These are phyloP conservation scores for Biscogniauxia sp. DNA, from an alignment of 2,329 filamentous ascomycete species.

Conservation along the genomic window DNA sequence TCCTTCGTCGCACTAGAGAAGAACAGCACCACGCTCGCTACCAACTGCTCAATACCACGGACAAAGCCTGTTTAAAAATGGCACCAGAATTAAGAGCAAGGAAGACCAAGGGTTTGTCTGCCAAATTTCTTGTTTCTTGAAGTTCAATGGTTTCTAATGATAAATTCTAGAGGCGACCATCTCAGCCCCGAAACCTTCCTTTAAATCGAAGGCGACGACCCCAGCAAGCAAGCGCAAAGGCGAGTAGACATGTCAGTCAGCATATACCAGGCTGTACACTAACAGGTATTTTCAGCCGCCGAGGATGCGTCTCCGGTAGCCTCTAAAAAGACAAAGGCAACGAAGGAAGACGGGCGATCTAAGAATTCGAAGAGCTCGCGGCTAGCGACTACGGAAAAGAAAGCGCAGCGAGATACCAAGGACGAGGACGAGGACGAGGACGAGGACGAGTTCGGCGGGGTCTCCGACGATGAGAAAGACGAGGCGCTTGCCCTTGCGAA, in stretches of 20 bases:
- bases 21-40: slow-evolving; percentile 11
- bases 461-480: slow-evolving; percentile 37
- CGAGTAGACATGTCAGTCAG: slow-evolving; percentile 16
- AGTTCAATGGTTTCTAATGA: slow-evolving; percentile 4
- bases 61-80: slow-evolving; percentile 33
- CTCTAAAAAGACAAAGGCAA: slow-evolving; percentile 46
- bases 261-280: background rate
- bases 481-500: slow-evolving; percentile 45
- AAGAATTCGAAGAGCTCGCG: slow-evolving; percentile 25
- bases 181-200: slow-evolving; percentile 34
- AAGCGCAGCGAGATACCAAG: slow-evolving; percentile 24
- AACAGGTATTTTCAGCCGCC: slow-evolving; percentile 32
- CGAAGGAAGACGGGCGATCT: slow-evolving; percentile 26
- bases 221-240: slow-evolving; percentile 37
- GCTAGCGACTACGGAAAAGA: slow-evolving; percentile 22
- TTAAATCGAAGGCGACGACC: slow-evolving; percentile 32
- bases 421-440: slow-evolving; percentile 34
- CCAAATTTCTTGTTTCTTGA: background rate
- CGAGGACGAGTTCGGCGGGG: slow-evolving; percentile 32
- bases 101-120: slow-evolving; percentile 29
- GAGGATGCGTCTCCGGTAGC: slow-evolving; percentile 45
- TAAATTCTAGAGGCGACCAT: slow-evolving; percentile 25
- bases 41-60: slow-evolving; percentile 6
- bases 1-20: slow-evolving; percentile 8
- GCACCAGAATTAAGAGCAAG: slow-evolving; percentile 44